Evolutionary conservation across 2,329 filamentous ascomycete species (phyloP), one percentile per base, ranked within the genome.

Genomic region (Penicillium sp.): DNA sequence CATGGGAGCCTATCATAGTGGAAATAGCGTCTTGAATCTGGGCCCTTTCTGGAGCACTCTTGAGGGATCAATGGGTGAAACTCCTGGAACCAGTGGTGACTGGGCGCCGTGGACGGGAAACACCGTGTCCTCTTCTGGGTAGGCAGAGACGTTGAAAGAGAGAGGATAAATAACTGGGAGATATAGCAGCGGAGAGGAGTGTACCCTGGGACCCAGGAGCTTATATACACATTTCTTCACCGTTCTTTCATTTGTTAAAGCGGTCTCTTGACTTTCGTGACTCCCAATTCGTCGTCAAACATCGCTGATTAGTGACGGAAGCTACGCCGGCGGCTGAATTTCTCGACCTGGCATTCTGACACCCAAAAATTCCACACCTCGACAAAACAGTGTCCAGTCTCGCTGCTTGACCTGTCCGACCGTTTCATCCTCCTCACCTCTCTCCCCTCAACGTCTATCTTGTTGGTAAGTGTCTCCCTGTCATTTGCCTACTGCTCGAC

Each of bases 241-340:
- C 35, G 35, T 41, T 15, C 35, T 41, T 41, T 41, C 35, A 41
- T 41, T 41, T 41, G 35, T 41, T 13, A 13, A 41, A 41, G 35
- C 13, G 35, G 35, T 41, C 11, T 19, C 13, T 35, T 35, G 9
- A 35, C 19, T 53, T 23, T 31, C 48, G 41, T 50, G 23, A 45
- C 21, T 52, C 23, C 47, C 48, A 50, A 51, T 54, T 57, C 35
- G 54, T 49, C 23, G 46, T 51, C 48, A 19, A 47, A 53, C 62
- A 61, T 65, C 57, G 53, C 66, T 64, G 55, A 52, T 69, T 69
- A 73, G 73, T 76, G 74, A 76, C 74, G 66, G 68, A 74, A 68
- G 71, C 75, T 76, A 77, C 75, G 74, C 75, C 67, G 71, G 66
- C 69, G 70, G 69, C 71, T 69, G 73, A 71, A 75, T 67, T 71